A percentile compares a stretch with the other conserved stretches of the same genome.
These are phyloP conservation scores for Radiomyces spectabilis DNA, from an alignment of 192 early-diverging fungal genomes.

Conservation along the genomic window DNA sequence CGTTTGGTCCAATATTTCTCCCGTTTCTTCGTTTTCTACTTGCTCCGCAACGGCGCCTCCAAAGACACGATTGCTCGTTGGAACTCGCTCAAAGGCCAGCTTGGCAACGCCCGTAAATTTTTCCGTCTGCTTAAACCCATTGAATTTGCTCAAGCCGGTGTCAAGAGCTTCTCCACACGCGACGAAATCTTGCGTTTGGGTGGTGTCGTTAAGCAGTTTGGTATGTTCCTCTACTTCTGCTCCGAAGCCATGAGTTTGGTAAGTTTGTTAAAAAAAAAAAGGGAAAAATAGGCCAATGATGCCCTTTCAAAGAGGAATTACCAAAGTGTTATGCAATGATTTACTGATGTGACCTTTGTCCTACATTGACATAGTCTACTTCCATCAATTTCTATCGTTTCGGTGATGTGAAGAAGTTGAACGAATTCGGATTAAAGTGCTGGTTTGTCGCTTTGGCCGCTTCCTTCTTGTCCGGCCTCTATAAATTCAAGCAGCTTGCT, in stretches of 20 bases:
- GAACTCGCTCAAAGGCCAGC: slow-evolving; percentile 50
- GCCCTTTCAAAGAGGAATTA: neutral
- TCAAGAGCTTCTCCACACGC: slow-evolving; percentile 41
- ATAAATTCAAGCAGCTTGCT: slow-evolving; percentile 54
- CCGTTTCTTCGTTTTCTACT: slow-evolving; percentile 68
- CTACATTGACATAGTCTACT: slow-evolving; percentile 7
- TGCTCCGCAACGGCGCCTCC: slow-evolving; percentile 43
- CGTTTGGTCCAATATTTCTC: slow-evolving; percentile 84
- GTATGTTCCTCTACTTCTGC: slow-evolving; percentile 53
- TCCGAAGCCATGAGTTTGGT: slow-evolving; percentile 62
- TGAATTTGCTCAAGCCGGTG: slow-evolving; percentile 53
- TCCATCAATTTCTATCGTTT: slow-evolving; percentile 13
- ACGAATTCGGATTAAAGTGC: slow-evolving; percentile 46
- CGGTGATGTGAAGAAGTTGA: slow-evolving; percentile 54
- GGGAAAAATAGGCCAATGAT: neutral
- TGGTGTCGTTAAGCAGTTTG: slow-evolving; percentile 49
- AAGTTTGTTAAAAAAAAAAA: slow-evolving; percentile 10
- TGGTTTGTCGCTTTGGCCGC: slow-evolving; percentile 61
- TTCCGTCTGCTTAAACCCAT: slow-evolving; percentile 65
- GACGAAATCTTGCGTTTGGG: slow-evolving; percentile 53
- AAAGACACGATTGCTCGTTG: slow-evolving; percentile 54
- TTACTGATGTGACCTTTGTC: neutral
- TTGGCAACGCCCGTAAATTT: slow-evolving; percentile 62
- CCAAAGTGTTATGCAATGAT: neutral
- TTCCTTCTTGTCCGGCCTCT: slow-evolving; percentile 53